Evolutionary conservation across 768 basidiomycete species (phyloP), one percentile per base, ranked within the genome.

Genomic region (Pleurotus giganteus): DNA sequence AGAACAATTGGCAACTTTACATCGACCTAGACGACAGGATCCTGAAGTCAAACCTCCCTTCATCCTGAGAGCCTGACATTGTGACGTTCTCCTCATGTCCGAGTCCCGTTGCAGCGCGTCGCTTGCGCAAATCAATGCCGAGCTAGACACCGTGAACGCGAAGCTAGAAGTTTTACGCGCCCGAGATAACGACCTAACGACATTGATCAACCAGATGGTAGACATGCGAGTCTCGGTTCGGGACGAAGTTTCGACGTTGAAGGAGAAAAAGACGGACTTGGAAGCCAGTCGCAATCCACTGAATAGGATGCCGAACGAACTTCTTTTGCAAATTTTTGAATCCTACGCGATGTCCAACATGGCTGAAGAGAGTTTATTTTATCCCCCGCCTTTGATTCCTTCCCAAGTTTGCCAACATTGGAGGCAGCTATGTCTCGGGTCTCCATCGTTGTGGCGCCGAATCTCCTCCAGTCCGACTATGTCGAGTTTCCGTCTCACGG

Each of bases 401-500:
- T 80, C 79, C 0, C 80, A 81, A 53, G 77, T 81, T 26, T 82
- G 75, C 61, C 71, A 66, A 45, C 69, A 68, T 55, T 84, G 82
- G 82, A 76, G 82, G 13, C 61, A 59, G 26, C 65, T 81, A 26
- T 72, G 74, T 4, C 65, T 83, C 19, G 58, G 63, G 15, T 75
- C 74, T 4, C 69, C 80, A 3, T 53, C 59, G 5, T 69, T 84
- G 17, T 84, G 82, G 82, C 68, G 75, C 5, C 64, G 61, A 28
- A 64, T 80, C 24, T 65, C 62, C 8, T 69, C 66, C 53, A 63
- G 63, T 47, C 32, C 60, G 63, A 55, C 21, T 15, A 45, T n/a
- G 44, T 58, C 47, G 19, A 55, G 23, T 27, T 59, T 55, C 45
- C 34, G 44, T 62, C 15, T 77, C 73, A 57, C 57, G 76, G 56